Conservation (phyloP, 1,284 basidiomycete genomes). For the Vanrija humicola region DNA sequence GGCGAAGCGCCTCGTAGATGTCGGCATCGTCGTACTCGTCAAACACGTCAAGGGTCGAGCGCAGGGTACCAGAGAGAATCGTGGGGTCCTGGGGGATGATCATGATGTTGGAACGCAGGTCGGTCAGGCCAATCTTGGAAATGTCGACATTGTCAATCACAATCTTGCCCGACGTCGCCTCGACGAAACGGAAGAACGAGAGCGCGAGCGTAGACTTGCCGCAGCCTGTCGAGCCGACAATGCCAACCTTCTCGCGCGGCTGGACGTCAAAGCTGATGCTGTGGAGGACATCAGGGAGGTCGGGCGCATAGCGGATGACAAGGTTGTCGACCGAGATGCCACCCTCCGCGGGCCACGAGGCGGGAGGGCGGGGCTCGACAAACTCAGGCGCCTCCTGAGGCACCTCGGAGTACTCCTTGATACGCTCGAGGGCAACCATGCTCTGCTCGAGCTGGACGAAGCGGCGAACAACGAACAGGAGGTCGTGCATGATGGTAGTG, state of each 20-base stretch:
- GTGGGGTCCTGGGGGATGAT: slow-evolving; percentile 96
- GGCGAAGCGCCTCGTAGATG: slow-evolving; percentile 80
- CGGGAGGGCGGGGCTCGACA: slow-evolving; percentile 75
- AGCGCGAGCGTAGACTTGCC: slow-evolving; percentile 77
- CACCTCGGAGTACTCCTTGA: slow-evolving; percentile 71
- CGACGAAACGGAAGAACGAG: slow-evolving; percentile 93
- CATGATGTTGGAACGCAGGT: slow-evolving; percentile 70
- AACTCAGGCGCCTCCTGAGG: slow-evolving; percentile 72
- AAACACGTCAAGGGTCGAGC: slow-evolving; percentile 86
- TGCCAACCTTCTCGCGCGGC: slow-evolving; percentile 69
- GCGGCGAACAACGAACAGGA: slow-evolving; percentile 58
- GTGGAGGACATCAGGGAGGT: slow-evolving; percentile 79
- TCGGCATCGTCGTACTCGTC: slow-evolving; percentile 78
- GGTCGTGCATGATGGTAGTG: slow-evolving; percentile 65
- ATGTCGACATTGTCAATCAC: slow-evolving; percentile 82
- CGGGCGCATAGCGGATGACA: slow-evolving; percentile 76
- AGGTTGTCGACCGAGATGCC: slow-evolving; percentile 73
- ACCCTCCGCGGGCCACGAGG: slow-evolving; percentile 75
- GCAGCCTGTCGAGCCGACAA: slow-evolving; percentile 80
- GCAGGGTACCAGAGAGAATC: slow-evolving; percentile 79
- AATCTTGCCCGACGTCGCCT: slow-evolving; percentile 77
- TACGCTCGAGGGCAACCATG: slow-evolving; percentile 89
- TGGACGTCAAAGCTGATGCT: slow-evolving; percentile 70
- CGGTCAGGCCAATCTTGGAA: slow-evolving; percentile 75
- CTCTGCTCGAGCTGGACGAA: slow-evolving; percentile 85